Percentiles rank a stretch among this genome's conserved stretches.
phyloP scores from a whole-genome alignment of 129 eudicot genomes.

The Ambrosia trifida region DNA sequence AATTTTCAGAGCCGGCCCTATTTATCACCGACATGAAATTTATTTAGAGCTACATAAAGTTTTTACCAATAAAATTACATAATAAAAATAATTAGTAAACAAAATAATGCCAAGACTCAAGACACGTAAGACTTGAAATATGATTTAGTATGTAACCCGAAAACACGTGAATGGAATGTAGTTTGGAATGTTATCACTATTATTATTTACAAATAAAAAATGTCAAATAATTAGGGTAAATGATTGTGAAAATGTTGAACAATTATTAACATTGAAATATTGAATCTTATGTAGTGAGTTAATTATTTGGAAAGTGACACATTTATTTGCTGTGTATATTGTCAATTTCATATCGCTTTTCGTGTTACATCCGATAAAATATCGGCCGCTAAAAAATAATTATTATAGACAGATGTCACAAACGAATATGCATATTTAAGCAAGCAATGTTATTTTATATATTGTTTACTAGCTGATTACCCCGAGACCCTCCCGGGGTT shows the following conservation, averaged over 20 bases:
- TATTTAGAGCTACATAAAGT: too few relatives aligned
- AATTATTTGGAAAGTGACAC: constrained; percentile 6
- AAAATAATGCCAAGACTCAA: too few relatives aligned
- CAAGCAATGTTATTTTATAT: background rate
- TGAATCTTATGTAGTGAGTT: background rate
- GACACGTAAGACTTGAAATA: too few relatives aligned
- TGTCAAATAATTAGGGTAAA: background rate
- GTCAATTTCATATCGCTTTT: background rate
- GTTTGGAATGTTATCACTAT: background rate
- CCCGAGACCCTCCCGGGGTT: too few relatives aligned
- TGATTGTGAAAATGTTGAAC: constrained; percentile 7
- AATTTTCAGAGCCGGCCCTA: too few relatives aligned
- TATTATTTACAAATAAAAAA: background rate
- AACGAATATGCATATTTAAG: background rate
- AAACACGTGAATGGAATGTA: too few relatives aligned
- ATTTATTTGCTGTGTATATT: background rate
- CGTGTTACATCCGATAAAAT: constrained; percentile 14
- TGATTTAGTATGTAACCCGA: too few relatives aligned
- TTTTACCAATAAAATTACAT: too few relatives aligned
- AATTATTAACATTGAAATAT: background rate
- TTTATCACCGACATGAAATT: too few relatives aligned
- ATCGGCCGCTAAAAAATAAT: background rate
- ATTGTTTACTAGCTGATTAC: too few relatives aligned
- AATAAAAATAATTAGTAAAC: too few relatives aligned
- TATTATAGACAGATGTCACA: constrained; percentile 7